A percentile compares a stretch with the other conserved stretches of the same genome.
Conservation (phyloP, 805 yeast species). For the Yarrowia keelungensis region DNA sequence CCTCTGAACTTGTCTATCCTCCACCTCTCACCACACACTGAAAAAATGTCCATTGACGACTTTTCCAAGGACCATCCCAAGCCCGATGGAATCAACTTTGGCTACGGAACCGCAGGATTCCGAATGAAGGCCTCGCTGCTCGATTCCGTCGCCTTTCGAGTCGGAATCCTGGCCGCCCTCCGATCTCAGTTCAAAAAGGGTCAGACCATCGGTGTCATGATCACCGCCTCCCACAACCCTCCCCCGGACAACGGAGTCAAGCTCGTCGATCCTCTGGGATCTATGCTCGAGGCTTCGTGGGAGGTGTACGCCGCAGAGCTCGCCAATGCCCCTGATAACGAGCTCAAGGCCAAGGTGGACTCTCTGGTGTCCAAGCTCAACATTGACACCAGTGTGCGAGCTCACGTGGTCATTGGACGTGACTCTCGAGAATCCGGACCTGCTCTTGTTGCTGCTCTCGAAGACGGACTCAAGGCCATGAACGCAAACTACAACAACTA, state of each 20-base stretch:
- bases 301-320: slow-evolving; percentile 78
- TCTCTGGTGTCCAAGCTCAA: slow-evolving; percentile 53
- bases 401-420: slow-evolving; percentile 71
- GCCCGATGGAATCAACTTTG: slow-evolving; percentile 56
- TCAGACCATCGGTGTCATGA: slow-evolving; percentile 67
- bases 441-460: slow-evolving; percentile 61
- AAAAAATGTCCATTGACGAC: slow-evolving; percentile 27
- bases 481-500: slow-evolving; percentile 60
- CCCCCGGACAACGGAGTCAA: slow-evolving; percentile 84
- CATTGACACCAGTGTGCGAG: slow-evolving; percentile 56
- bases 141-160: slow-evolving; percentile 83
- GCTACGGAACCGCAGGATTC: slow-evolving; percentile 98
- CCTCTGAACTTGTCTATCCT: background rate
- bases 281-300: slow-evolving; percentile 86
- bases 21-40: background rate
- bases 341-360: slow-evolving; percentile 53
- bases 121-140: slow-evolving; percentile 72
- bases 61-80: slow-evolving; percentile 52
- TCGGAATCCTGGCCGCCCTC: slow-evolving; percentile 80
- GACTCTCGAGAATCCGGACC: slow-evolving; percentile 92
- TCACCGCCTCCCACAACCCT: slow-evolving; percentile 53
- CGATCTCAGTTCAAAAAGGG: slow-evolving; percentile 77
- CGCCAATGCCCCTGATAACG: slow-evolving; percentile 71
- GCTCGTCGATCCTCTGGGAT: slow-evolving; percentile 95
- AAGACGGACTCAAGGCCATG: slow-evolving; percentile 63